Evolutionary conservation across 345 rosid genomes (phyloP), one percentile per base, ranked within the genome.

Genomic region (Eucalyptus sp.): DNA sequence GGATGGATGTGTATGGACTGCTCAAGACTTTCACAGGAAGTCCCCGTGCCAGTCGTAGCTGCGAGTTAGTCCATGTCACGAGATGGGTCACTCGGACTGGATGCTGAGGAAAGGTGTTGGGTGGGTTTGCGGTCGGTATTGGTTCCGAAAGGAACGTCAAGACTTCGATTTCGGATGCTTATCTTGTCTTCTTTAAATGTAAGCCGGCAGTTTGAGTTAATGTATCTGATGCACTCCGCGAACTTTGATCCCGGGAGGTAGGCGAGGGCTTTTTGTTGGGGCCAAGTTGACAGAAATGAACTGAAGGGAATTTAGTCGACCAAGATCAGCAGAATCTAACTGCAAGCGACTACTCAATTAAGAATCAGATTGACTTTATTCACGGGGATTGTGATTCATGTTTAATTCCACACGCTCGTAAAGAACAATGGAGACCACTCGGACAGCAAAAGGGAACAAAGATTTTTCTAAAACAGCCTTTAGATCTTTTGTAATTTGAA

Each of bases 161-260:
- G 25, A 71, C 81, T 14, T 16, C 4, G 44, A 33, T 17, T 68
- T 68, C 9, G 80, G 24, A 17, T 1, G 6, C 7, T 8, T 71
- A 10, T 71, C 27, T 37, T 10, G 81, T 37, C 81, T 71, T 71
- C 80, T 33, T 33, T 17, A 8, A 14, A n/a, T 64, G 37, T 17
- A n/a, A n/a, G 14, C 3, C 25, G 0, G 2, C 80, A 3, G 4
- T 33, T 5, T 16, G 17, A 8, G 44, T 33, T 17, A 2, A 17
- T 33, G 44, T 2, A 33, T 33, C 25, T 33, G 2, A 33, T 9
- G 44, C 4, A 33, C 81, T 33, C 20, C 20, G 0, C 10, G 44
- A 71, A 71, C 44, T 33, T 18, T 71, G 81, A 0, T 33, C 4
- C 4, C 1, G 7, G 0, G 81, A 33, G 46, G 7, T 2, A 17